Base-by-base conservation (phyloP, 305 asterid species). In the Andrographis paniculata region DNA sequence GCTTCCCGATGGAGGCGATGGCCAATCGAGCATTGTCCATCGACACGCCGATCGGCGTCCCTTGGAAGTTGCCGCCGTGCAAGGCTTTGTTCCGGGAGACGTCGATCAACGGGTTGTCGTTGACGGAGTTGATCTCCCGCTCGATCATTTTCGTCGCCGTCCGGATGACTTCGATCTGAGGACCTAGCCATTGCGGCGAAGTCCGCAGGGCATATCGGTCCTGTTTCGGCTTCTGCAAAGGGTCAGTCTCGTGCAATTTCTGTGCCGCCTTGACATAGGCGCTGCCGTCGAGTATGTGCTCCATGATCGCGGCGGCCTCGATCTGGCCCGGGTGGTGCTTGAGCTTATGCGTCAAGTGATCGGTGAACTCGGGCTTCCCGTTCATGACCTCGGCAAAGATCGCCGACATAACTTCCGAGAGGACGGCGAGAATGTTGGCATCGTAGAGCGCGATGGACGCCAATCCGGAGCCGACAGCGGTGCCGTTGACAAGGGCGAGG, bases 241-340 rank as follows among this genome's bases (percentile, higher is more conserved):
- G 80, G 38, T 82, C 94, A 56, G 27, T 63, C 18, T 82, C 83
- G 16, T 82, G 93, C 6, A 82, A 14, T 55, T 67, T 67, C 30
- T 64, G 65, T 1, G 93, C 85, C 0, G 82, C 85, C 46, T 78
- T 82, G 0, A 82, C 82, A 40, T 76, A 82, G 1, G 67, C 38
- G 44, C 81, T 71, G 0, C 89, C 94, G 14, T 78, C 86, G 30
- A 82, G 72, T 20, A 82, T 78, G 59, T 78, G 94, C 43, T 82
- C 94, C 94, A 82, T 82, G 1, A 82, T 73, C 0, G 94, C 94
- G 1, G 94, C 94, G 0, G 94, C 87, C 70, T 82, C 94, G 33
- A 82, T 82, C 30, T 82, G 94, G 0, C 95, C 95, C 0, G 95
- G 94, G 20, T 86, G 95, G 51, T 86, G 95, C 67, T 86, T 86